Percentiles rank a stretch among this genome's conserved stretches.
Conservation (phyloP, 305 asterid species). For the Fraxinus albicans region DNA sequence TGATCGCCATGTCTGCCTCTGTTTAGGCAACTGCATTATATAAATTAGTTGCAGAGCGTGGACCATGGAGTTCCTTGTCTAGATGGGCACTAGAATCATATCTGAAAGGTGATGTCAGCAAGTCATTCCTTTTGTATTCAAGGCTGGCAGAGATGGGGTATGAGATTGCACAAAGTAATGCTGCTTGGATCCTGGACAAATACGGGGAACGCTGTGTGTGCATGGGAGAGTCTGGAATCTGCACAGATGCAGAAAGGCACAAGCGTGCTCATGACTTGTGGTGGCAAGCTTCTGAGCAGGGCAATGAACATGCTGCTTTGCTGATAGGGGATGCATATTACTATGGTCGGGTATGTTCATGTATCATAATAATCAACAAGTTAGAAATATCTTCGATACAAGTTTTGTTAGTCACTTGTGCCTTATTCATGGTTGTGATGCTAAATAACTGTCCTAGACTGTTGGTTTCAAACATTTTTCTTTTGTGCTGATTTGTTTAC, state of each 20-base stretch:
- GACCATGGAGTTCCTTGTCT: constrained; percentile 99
- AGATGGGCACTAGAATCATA: constrained; percentile 97
- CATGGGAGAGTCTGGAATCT: constrained; percentile 59
- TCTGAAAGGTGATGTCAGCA: constrained; percentile 87
- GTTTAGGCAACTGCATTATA: constrained; percentile 81
- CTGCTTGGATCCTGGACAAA: constrained; percentile 99
- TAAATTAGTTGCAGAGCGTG: constrained; percentile 97
- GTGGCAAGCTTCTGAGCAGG: constrained; percentile 99
- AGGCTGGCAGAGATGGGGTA: constrained; percentile 95
- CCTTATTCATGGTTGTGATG: neutral
- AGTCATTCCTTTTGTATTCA: constrained; percentile 77
- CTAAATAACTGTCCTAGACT: neutral
- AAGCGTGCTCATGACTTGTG: constrained; percentile 55
- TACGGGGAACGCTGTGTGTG: constrained; percentile 76
- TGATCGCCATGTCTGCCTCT: constrained; percentile 10
- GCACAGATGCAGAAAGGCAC: constrained; percentile 54
- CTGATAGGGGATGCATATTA: constrained; percentile 97
- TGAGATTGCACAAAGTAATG: constrained; percentile 98
- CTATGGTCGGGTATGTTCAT: constrained; percentile 81
- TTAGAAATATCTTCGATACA: constrained; percentile 10
- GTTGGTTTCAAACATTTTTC: neutral
- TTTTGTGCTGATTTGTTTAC: neutral
- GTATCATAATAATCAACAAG: neutral
- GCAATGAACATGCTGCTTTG: constrained; percentile 97
- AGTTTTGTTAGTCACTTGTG: neutral